Evolutionary conservation across 768 basidiomycete species (phyloP), one percentile per base, ranked within the genome.

Genomic region (Auriculariales sp.): DNA sequence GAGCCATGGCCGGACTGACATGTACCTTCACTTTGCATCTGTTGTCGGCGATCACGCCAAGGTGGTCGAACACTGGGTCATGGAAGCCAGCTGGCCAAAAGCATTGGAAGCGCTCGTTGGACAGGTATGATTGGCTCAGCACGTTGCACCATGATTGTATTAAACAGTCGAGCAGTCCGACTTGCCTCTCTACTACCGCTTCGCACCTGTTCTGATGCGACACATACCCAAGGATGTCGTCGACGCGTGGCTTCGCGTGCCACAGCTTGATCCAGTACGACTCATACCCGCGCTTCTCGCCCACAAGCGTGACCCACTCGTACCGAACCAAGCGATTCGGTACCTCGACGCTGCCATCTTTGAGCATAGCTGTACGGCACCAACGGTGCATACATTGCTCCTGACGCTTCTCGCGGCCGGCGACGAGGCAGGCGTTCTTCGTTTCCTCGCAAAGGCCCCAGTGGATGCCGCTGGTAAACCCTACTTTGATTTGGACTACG

Each of bases 401-500:
- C 75, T 98, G 60, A 92, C 90, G 1, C 81, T 98, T 61, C 76
- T 86, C 57, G 79, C 68, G 2, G 60, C 81, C 15, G 68, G 70
- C n/a, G 86, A 89, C 54, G 87, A 90, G 53, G 85, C 75, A 2
- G 78, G 81, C 9, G 70, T 91, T 4, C 68, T 90, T 17, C 81
- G 83, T 19, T 97, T 95, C 69, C 74, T 99, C 24, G 76, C 78
- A 15, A 75, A 75, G 1, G 83, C 88, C 0, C 92, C 91, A 1
- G 74, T 78, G 15, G 80, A 97, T 61, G 62, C 85, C 28, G 89
- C 87, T 0, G 79, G 78, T 4, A 81, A 80, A 60, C 94, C 94
- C 2, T 94, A 91, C 62, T 98, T 91, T 63, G 92, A 98, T 58
- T 77, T 99, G 45, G 95, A 99, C 65, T 99, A 98, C 62, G 95